Percentiles rank a stretch among this genome's conserved stretches.
Evolutionary conservation across 257 asterid genomes (phyloP).

Genomic region (Penstemon davidsonii): DNA sequence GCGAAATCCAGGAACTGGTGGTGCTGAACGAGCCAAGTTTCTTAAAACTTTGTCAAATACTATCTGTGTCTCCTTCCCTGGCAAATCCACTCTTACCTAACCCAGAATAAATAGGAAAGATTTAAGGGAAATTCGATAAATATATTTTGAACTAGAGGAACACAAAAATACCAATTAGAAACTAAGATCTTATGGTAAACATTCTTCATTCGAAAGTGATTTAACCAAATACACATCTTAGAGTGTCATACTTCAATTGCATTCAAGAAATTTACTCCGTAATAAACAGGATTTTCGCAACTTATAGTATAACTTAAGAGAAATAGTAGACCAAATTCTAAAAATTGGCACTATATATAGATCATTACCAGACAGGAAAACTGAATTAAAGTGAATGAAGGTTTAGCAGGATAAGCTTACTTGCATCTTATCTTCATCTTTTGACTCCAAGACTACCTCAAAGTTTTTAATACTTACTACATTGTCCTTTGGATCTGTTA

Average conservation of each 20-base stretch:
- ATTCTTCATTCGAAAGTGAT: slow-evolving; percentile 3
- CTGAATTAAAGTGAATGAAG: slow-evolving; percentile 1
- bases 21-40: slow-evolving; percentile 70
- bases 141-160: background rate
- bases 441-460: slow-evolving; percentile 54
- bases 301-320: background rate
- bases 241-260: slow-evolving; percentile 2
- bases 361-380: slow-evolving; percentile 12
- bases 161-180: slow-evolving; percentile 7
- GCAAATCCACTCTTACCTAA: slow-evolving; percentile 77
- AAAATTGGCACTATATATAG: background rate
- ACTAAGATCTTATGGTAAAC: slow-evolving; percentile 19
- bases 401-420: slow-evolving; percentile 42
- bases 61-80: slow-evolving; percentile 62
- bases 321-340: no score
- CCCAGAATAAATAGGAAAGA: slow-evolving; percentile 16
- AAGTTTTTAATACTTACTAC: slow-evolving; percentile 41
- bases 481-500: slow-evolving; percentile 41
- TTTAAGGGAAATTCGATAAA: slow-evolving; percentile 23
- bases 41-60: slow-evolving; percentile 64
- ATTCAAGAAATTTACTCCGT: background rate
- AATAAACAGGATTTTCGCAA: slow-evolving; percentile 9
- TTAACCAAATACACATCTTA: slow-evolving; percentile 9
- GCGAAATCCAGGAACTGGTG: slow-evolving; percentile 90
- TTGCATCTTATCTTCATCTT: slow-evolving; percentile 60